phyloP scores from a whole-genome alignment of 1,284 basidiomycete genomes.

The Microbotryum saponariae region DNA sequence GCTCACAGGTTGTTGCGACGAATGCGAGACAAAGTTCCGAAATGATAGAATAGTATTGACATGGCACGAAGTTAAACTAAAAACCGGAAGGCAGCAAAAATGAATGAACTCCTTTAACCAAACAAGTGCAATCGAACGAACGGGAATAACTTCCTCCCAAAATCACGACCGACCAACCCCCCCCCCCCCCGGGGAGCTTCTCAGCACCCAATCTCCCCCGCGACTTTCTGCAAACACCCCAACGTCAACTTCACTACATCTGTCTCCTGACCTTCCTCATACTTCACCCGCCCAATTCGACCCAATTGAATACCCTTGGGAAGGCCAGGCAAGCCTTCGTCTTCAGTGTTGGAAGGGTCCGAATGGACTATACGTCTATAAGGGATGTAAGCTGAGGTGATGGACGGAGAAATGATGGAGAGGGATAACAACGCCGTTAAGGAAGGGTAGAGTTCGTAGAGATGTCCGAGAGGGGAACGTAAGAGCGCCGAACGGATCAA shows the following conservation, averaged over 20 bases:
- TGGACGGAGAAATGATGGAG: not conserved
- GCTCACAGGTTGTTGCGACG: too few species aligned
- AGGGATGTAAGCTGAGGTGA: slow-evolving; percentile 12
- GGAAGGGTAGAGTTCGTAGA: slow-evolving; percentile 74
- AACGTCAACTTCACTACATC: slow-evolving; percentile 9
- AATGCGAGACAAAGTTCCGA: too few species aligned
- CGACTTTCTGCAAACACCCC: slow-evolving; percentile 6
- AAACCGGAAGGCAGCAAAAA: too few species aligned
- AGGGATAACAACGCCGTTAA: slow-evolving; percentile 57
- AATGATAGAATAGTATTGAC: too few species aligned
- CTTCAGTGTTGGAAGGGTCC: not conserved
- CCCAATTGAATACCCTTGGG: slow-evolving; percentile 10
- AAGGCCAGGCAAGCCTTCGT: slow-evolving; percentile 7
- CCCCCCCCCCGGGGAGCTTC: too few species aligned
- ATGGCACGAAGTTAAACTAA: too few species aligned
- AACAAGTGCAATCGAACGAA: too few species aligned
- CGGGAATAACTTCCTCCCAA: not conserved
- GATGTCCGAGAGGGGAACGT: slow-evolving; percentile 64
- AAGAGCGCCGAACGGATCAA: slow-evolving; percentile 58
- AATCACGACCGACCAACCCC: not conserved
- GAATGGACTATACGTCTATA: not conserved
- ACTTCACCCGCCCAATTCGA: not conserved
- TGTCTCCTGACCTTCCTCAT: not conserved
- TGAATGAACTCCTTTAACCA: too few species aligned
- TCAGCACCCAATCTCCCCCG: slow-evolving; percentile 14